Evolutionary conservation across 345 rosid genomes (phyloP).

Genomic region (Reutealis trisperma): DNA sequence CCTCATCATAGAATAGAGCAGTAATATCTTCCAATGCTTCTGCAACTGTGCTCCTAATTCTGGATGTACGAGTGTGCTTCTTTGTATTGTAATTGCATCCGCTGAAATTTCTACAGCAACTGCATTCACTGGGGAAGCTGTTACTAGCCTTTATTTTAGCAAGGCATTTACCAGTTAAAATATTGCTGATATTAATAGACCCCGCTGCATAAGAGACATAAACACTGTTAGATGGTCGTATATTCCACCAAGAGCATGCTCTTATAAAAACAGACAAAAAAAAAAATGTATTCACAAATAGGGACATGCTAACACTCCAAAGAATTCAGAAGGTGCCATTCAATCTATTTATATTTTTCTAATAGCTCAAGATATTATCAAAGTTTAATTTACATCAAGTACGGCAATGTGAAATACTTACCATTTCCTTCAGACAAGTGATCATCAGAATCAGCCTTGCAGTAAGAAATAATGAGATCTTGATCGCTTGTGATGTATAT

Average conservation of each 20-base stretch:
- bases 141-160: constrained; percentile 73
- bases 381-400: too few relatives aligned
- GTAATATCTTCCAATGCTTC: constrained; percentile 93
- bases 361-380: too few relatives aligned
- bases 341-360: too few relatives aligned
- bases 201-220: constrained; percentile 52
- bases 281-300: too few relatives aligned
- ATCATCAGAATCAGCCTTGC: constrained; percentile 93
- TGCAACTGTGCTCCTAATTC: constrained; percentile 57
- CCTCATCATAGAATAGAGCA: constrained; percentile 88
- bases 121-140: constrained; percentile 46
- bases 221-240: too few relatives aligned
- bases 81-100: constrained; percentile 47
- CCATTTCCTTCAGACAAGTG: constrained; percentile 90
- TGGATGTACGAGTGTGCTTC: background rate
- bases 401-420: constrained; percentile 25
- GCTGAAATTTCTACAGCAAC: too few relatives aligned
- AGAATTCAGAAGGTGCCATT: too few relatives aligned
- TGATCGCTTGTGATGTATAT: constrained; percentile 96
- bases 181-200: constrained; percentile 87
- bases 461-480: constrained; percentile 95
- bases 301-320: too few relatives aligned
- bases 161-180: constrained; percentile 92
- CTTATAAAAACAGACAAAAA: constrained; percentile 3
- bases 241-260: too few relatives aligned